These are phyloP conservation scores for Ophiorrhiza pumila DNA, from an alignment of 257 asterid genomes.

Conservation along the genomic window DNA sequence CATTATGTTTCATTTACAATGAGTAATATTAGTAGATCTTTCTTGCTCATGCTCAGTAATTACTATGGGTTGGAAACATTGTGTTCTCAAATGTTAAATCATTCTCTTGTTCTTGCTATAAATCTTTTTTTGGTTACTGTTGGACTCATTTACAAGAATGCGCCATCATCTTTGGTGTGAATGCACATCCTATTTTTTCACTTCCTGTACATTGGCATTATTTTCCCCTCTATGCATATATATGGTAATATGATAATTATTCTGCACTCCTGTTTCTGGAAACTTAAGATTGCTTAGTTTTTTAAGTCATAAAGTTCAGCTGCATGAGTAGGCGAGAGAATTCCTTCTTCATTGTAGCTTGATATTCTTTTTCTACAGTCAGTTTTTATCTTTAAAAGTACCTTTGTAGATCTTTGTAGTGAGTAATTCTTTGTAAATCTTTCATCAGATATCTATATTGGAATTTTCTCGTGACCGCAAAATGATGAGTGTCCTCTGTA, in stretches of 20 bases:
- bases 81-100: background rate
- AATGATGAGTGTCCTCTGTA: conserved; percentile 99
- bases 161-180: background rate
- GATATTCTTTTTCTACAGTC: too few species aligned
- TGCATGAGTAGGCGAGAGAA: background rate
- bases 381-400: background rate
- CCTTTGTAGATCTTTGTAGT: background rate
- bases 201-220: background rate
- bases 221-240: background rate
- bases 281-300: background rate
- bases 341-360: background rate
- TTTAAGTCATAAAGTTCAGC: background rate
- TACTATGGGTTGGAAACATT: background rate
- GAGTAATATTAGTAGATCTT: background rate
- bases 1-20: background rate
- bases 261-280: background rate
- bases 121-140: background rate
- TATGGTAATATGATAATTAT: background rate
- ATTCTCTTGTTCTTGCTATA: background rate
- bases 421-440: conserved; percentile 20
- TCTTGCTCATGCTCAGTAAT: background rate
- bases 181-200: background rate
- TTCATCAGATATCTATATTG: conserved; percentile 69
- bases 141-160: too few species aligned
- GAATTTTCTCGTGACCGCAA: conserved; percentile 99